Evolutionary conservation across 441 rosid species (phyloP).

Genomic region (Syzygium malaccense): DNA sequence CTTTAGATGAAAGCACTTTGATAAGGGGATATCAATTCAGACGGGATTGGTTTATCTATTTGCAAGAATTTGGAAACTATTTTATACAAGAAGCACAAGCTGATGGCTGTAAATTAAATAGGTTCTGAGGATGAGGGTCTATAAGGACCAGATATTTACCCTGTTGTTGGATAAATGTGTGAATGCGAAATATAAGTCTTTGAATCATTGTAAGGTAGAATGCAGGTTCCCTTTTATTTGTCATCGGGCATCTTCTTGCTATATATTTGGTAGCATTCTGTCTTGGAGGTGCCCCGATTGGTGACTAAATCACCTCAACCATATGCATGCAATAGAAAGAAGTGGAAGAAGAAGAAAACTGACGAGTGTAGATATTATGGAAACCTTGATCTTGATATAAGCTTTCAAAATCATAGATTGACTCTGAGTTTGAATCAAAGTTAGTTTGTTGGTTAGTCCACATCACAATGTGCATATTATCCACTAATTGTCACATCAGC

Average conservation of each 20-base stretch:
- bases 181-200: neutral
- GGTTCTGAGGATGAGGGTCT: neutral
- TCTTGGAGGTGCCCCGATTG: neutral
- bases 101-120: neutral
- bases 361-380: neutral
- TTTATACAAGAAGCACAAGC: neutral
- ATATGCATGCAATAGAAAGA: neutral
- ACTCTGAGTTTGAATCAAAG: neutral
- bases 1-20: neutral
- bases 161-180: neutral
- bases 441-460: neutral
- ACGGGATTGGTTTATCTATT: neutral
- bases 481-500: neutral
- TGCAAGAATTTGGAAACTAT: neutral
- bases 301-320: neutral
- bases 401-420: neutral
- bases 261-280: neutral
- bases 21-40: neutral
- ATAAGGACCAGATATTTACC: neutral
- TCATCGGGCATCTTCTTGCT: neutral
- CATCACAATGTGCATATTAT: neutral
- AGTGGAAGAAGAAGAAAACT: neutral
- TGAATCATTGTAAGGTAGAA: neutral
- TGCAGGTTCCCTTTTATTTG: neutral
- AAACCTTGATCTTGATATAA: neutral